Conservation (phyloP, 164 flowering plant genomes). For the Aristolochia contorta region DNA sequence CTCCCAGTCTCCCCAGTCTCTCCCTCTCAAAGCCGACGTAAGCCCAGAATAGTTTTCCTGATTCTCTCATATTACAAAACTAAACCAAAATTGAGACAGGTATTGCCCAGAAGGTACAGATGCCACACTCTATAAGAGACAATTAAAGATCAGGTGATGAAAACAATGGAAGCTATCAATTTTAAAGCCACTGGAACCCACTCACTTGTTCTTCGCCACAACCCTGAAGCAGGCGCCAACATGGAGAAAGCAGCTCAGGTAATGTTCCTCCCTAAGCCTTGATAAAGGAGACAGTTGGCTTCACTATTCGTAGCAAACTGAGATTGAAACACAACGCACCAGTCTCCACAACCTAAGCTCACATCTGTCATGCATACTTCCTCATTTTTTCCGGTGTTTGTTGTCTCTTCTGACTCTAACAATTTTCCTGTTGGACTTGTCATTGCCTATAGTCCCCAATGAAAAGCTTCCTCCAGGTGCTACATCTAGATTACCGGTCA, state of each 20-base stretch:
- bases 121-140: neutral
- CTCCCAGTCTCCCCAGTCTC: neutral
- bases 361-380: too few species aligned
- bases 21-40: neutral
- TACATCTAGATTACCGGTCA: slow-evolving; percentile 41
- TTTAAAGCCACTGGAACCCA: neutral
- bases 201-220: neutral
- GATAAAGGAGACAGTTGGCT: too few species aligned
- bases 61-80: slow-evolving; percentile 1
- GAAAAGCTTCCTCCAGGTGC: slow-evolving; percentile 25
- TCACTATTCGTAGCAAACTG: too few species aligned
- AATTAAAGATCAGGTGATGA: neutral
- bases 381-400: slow-evolving; percentile 17
- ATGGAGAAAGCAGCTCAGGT: too few species aligned
- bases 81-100: slow-evolving; percentile 20
- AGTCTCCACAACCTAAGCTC: too few species aligned
- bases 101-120: neutral
- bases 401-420: slow-evolving; percentile 15
- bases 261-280: too few species aligned
- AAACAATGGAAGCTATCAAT: too few species aligned
- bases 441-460: slow-evolving; percentile 21
- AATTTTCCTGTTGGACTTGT: slow-evolving; percentile 20
- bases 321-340: too few species aligned
- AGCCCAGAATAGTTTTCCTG: neutral
- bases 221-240: too few species aligned